phyloP scores from a whole-genome alignment of 192 early-diverging fungal species.

The Mortierella hygrophila region DNA sequence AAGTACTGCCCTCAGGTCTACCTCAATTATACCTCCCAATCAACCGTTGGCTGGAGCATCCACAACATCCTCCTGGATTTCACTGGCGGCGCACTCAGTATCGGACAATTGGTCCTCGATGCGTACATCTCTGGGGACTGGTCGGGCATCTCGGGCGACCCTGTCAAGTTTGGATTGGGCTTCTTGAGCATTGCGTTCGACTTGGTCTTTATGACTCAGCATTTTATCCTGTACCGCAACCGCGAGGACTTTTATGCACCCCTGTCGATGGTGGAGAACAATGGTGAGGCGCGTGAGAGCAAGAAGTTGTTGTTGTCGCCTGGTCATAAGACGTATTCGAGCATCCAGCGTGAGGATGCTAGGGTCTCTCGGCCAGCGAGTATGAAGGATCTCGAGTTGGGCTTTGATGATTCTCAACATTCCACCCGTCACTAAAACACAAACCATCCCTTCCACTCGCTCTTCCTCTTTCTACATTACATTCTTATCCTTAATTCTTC shows the following conservation, averaged over 20 bases:
- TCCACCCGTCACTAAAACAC: conserved; percentile 16
- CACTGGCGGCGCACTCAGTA: conserved; percentile 81
- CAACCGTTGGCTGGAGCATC: conserved; percentile 91
- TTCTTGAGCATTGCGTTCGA: conserved; percentile 84
- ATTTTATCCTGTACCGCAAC: conserved; percentile 78
- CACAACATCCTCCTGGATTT: conserved; percentile 90
- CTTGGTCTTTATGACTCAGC: conserved; percentile 81
- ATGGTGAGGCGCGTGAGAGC: conserved; percentile 24
- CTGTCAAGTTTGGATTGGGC: conserved; percentile 82
- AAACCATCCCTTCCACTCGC: background rate
- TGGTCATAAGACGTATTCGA: conserved; percentile 17
- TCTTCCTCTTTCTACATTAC: background rate
- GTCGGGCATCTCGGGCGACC: conserved; percentile 68
- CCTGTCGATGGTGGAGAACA: conserved; percentile 29
- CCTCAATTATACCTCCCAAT: conserved; percentile 77
- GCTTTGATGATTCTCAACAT: background rate
- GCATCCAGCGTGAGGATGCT: background rate
- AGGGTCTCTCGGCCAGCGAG: conserved; percentile 10
- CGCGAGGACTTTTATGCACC: conserved; percentile 47
- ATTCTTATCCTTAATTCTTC: background rate
- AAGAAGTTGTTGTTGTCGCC: conserved; percentile 4
- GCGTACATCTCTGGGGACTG: conserved; percentile 70
- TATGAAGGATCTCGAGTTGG: conserved; percentile 29
- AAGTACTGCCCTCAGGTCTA: conserved; percentile 85
- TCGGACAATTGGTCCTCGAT: conserved; percentile 83